Evolutionary conservation across 306 rosid genomes (phyloP).

Genomic region (Coriaria nepalensis): DNA sequence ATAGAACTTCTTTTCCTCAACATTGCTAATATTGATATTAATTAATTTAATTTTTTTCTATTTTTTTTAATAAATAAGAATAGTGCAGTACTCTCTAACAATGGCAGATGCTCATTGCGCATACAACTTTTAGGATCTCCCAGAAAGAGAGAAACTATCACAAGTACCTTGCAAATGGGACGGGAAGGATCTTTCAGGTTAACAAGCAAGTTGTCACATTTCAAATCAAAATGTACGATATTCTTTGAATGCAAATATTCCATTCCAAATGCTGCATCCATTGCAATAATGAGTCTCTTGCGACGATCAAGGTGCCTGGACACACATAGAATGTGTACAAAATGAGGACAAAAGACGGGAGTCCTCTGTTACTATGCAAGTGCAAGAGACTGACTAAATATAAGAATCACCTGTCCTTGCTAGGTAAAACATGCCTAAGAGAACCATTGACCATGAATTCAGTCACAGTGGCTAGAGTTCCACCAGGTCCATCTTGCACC

Average conservation of each 20-base stretch:
- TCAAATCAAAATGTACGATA: conserved; percentile 83
- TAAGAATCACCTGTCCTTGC: conserved; percentile 55
- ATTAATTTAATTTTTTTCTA: too few relatives aligned
- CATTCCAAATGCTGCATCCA: conserved; percentile 98
- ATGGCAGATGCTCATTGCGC: neutral
- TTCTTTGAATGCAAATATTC: conserved; percentile 82
- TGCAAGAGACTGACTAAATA: conserved; percentile 8
- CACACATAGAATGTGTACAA: conserved; percentile 6
- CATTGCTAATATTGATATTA: too few relatives aligned
- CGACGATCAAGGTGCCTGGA: conserved; percentile 76
- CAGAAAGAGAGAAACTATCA: neutral
- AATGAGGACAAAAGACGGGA: conserved; percentile 10
- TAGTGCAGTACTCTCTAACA: too few relatives aligned
- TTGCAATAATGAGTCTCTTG: conserved; percentile 75
- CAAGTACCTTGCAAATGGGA: conserved; percentile 85
- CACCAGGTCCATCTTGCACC: conserved; percentile 72
- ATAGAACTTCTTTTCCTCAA: neutral
- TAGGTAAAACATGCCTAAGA: conserved; percentile 56
- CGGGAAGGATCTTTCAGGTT: conserved; percentile 70
- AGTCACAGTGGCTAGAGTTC: conserved; percentile 69
- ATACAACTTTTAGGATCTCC: neutral
- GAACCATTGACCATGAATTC: conserved; percentile 94
- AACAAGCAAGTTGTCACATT: conserved; percentile 86
- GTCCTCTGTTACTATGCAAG: conserved; percentile 7
- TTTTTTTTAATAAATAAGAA: too few relatives aligned